Percentiles rank a stretch among this genome's conserved stretches.
phyloP scores from a whole-genome alignment of 352 stramenopile genomes.

The Pythium sukuiense region DNA sequence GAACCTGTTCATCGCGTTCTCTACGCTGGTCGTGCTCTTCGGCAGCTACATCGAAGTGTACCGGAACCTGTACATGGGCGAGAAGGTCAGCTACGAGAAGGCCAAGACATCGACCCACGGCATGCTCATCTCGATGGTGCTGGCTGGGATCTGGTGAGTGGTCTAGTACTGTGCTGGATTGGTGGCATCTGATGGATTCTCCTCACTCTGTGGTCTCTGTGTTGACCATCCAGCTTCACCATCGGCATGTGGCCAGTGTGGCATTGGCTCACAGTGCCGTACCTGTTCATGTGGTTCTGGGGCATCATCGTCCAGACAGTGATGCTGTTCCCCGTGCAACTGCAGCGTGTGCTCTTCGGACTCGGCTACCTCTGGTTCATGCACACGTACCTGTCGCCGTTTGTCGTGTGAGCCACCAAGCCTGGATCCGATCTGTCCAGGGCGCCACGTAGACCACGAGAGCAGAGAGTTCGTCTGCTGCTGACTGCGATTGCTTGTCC shows the following conservation, averaged over 20 bases:
- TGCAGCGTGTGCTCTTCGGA: conserved; percentile 65
- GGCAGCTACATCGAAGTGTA: conserved; percentile 77
- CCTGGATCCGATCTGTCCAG: background rate
- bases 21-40: conserved; percentile 55
- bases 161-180: background rate
- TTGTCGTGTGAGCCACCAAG: conserved; percentile 22
- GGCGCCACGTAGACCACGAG: background rate
- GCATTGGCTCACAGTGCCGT: conserved; percentile 70
- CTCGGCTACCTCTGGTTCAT: conserved; percentile 75
- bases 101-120: conserved; percentile 65
- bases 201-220: background rate
- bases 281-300: conserved; percentile 86
- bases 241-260: conserved; percentile 77
- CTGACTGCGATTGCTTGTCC: background rate
- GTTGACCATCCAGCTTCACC: conserved; percentile 39
- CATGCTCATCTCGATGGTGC: conserved; percentile 61
- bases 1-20: conserved; percentile 50
- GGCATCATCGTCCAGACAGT: conserved; percentile 70
- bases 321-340: conserved; percentile 55
- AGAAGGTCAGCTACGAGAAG: conserved; percentile 62
- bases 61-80: conserved; percentile 49
- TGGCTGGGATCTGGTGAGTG: conserved; percentile 54
- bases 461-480: background rate
- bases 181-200: background rate
- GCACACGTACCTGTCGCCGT: conserved; percentile 61